Conservation (phyloP, 805 yeast species). For the Starmerella sirachaensis region DNA sequence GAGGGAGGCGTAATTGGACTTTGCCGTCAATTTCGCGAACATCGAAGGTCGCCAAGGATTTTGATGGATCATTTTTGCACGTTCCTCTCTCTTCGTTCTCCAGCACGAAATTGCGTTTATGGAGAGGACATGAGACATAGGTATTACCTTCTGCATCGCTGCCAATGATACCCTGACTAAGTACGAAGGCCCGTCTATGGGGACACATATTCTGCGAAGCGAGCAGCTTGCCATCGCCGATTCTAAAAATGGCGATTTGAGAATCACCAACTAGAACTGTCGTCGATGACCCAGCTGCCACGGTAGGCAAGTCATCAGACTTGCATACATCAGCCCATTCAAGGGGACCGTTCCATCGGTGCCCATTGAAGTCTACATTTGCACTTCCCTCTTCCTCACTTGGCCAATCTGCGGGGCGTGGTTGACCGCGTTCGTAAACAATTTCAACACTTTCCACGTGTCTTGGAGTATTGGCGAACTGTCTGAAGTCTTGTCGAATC, state of each 20-base stretch:
- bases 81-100: constrained; percentile 25
- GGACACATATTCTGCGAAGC: constrained; percentile 33
- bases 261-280: constrained; percentile 29
- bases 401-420: constrained; percentile 32
- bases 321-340: constrained; percentile 27
- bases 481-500: constrained; percentile 24
- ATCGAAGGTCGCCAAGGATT: constrained; percentile 29
- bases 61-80: constrained; percentile 28
- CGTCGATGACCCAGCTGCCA: constrained; percentile 29
- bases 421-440: constrained; percentile 30
- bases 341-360: constrained; percentile 27
- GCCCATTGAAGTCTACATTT: constrained; percentile 25
- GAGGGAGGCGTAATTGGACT: constrained; percentile 27
- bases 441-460: constrained; percentile 28
- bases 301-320: constrained; percentile 24
- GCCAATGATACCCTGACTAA: constrained; percentile 29
- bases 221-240: constrained; percentile 23
- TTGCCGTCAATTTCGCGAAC: constrained; percentile 27
- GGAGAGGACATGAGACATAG: constrained; percentile 31
- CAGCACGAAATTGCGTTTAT: constrained; percentile 28
- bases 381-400: constrained; percentile 19
- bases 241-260: constrained; percentile 29
- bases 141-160: constrained; percentile 27
- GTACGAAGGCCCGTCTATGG: constrained; percentile 30
- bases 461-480: constrained; percentile 28